phyloP scores from a whole-genome alignment of 352 stramenopile genomes.

The Pseudoperonospora humuli region DNA sequence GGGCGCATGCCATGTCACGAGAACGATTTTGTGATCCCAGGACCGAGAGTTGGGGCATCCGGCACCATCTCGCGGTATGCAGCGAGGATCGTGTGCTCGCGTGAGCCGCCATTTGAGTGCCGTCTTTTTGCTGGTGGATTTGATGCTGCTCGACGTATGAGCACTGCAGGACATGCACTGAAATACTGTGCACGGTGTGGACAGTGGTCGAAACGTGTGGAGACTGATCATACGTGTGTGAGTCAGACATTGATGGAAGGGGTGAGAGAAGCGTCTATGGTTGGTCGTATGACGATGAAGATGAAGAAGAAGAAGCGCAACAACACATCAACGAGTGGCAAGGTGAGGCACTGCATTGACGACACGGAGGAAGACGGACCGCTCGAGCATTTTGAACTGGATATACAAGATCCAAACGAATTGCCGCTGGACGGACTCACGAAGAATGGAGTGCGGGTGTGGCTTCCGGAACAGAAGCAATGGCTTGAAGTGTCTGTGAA shows the following conservation, averaged over 20 bases:
- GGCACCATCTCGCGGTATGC: slow-evolving; percentile 73
- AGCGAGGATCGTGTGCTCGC: slow-evolving; percentile 52
- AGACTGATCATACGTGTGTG: slow-evolving; percentile 39
- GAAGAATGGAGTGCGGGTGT: slow-evolving; percentile 77
- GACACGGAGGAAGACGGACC: slow-evolving; percentile 19
- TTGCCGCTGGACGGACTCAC: slow-evolving; percentile 63
- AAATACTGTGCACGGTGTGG: slow-evolving; percentile 50
- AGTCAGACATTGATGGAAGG: slow-evolving; percentile 18
- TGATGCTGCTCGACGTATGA: slow-evolving; percentile 43
- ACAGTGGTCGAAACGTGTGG: slow-evolving; percentile 45
- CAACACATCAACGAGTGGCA: not conserved
- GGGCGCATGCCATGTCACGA: slow-evolving; percentile 63
- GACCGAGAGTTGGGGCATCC: slow-evolving; percentile 57
- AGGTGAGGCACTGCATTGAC: slow-evolving; percentile 16
- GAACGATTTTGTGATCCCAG: slow-evolving; percentile 76
- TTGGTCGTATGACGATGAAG: too few species aligned
- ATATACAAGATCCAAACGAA: slow-evolving; percentile 25
- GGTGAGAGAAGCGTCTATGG: not conserved
- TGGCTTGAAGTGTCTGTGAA: slow-evolving; percentile 83
- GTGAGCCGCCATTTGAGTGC: slow-evolving; percentile 54
- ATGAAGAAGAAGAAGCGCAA: slow-evolving; percentile 9
- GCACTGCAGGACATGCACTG: slow-evolving; percentile 50
- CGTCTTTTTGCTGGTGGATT: slow-evolving; percentile 65
- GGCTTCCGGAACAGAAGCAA: slow-evolving; percentile 57
- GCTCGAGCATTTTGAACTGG: slow-evolving; percentile 39